Conservation (phyloP, 768 basidiomycete genomes). For the Suillus fuscotomentosus region DNA sequence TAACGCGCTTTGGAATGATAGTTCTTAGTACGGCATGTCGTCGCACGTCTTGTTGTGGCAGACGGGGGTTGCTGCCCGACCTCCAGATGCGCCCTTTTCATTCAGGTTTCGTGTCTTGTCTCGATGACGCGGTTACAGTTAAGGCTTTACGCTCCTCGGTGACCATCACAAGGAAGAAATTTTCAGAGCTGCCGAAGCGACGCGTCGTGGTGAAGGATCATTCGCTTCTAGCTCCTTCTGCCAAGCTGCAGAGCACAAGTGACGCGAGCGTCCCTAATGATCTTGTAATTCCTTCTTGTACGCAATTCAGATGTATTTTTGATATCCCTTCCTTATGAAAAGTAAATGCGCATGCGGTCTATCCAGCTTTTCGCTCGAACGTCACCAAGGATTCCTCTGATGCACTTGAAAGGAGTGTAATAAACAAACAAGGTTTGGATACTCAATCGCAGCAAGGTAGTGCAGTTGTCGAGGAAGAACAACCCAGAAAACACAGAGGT, state of each 20-base stretch:
- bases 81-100: constrained; percentile 3
- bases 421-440: neutral
- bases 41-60: constrained; percentile 12
- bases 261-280: neutral
- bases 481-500: neutral
- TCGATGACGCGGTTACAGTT: neutral
- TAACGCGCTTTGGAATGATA: constrained; percentile 12
- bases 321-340: neutral
- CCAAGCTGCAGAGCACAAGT: neutral
- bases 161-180: constrained; percentile 47
- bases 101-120: constrained; percentile 3
- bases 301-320: constrained; percentile 2
- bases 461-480: neutral
- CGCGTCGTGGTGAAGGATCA: constrained; percentile 20
- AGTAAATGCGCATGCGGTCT: neutral
- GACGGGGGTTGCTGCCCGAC: neutral
- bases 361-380: neutral
- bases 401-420: neutral
- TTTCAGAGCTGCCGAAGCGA: constrained; percentile 54
- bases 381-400: neutral
- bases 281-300: neutral
- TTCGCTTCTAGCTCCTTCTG: neutral
- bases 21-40: constrained; percentile 2
- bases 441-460: neutral
- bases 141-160: constrained; percentile 6